Conservation (phyloP, 345 rosid species). For the Corymbia maculata region DNA sequence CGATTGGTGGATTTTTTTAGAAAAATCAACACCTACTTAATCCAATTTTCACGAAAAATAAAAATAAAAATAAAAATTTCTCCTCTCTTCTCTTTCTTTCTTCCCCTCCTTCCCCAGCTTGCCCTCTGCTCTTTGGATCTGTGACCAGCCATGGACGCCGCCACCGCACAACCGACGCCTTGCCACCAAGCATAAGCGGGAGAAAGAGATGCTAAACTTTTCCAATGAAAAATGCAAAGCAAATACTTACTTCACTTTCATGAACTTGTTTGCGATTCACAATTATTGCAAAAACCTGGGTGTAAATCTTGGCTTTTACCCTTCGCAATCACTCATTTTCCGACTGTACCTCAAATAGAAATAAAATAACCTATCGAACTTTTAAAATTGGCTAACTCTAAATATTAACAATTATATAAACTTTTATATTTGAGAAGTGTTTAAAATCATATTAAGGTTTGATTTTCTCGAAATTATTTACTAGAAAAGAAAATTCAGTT, state of each 20-base stretch:
- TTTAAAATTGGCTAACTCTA: not conserved
- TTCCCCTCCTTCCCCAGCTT: not conserved
- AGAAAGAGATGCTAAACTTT: not conserved
- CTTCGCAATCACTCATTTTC: not conserved
- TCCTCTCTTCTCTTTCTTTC: not conserved
- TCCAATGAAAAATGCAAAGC: not conserved
- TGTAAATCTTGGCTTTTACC: not conserved
- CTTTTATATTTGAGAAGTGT: not conserved
- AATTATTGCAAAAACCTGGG: not conserved
- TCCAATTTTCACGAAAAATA: not conserved
- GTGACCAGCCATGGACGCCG: not conserved
- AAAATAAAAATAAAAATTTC: not conserved
- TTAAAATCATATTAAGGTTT: not conserved
- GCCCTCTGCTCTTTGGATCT: not conserved
- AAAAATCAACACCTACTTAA: not conserved
- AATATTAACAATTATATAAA: not conserved
- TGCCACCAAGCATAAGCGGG: not conserved
- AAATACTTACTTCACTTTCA: not conserved
- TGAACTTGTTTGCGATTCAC: not conserved
- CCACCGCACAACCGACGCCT: not conserved
- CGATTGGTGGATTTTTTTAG: not conserved
- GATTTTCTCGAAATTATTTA: not conserved
- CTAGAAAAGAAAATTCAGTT: not conserved
- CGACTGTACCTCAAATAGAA: too few relatives aligned
- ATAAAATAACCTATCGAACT: not conserved